Evolutionary conservation across 2,329 filamentous ascomycete species (phyloP), one percentile per base, ranked within the genome.

Genomic region (Sclerotinia borealis): DNA sequence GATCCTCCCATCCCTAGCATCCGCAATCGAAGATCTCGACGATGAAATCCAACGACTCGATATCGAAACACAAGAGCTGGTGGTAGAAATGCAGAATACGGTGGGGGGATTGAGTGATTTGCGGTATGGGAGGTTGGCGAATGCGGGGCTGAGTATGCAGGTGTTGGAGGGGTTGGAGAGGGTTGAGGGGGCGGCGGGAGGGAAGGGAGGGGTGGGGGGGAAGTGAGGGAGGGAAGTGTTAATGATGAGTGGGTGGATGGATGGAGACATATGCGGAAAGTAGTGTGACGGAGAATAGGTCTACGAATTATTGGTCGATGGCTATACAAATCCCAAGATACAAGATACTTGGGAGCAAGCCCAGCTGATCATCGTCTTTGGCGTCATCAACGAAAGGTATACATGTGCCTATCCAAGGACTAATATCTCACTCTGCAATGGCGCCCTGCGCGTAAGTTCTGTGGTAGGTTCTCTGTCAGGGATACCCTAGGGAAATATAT

Each of bases 31-130:
- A 19, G 84, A 85, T 64, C 77, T 96, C 34, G 85, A 92, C 71
- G 80, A 80, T 25, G 88, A 95, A 72, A 85, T 93, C 62, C 78
- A 80, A 64, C 79, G 78, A 45, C 79, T 93, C 5, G 84, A 91
- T 68, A 78, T 82, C 39, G 88, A 93, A 68, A 85, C 89, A 60
- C 79, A 80, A 0, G 74, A 75, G 1, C 77, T 92, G 3, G 75
- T 89, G 7, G 79, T 82, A 4, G 83, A 85, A 13, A 82, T 95
- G 59, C 81, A 82, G 67, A 81, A 85, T 63, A 87, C 83, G 0
- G 83, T 95, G 19, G 88, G 88, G 37, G 85, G 84, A 54, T 78
- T 96, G 73, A 96, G 91, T 75, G 91, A 96, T 75, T 80, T 96
- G 62, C 86, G 90, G 51, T 93, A 95, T 71, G 92, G 92, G 43